Evolutionary conservation across 805 yeast genomes (phyloP).

Genomic region (Torulaspora delbrueckii): DNA sequence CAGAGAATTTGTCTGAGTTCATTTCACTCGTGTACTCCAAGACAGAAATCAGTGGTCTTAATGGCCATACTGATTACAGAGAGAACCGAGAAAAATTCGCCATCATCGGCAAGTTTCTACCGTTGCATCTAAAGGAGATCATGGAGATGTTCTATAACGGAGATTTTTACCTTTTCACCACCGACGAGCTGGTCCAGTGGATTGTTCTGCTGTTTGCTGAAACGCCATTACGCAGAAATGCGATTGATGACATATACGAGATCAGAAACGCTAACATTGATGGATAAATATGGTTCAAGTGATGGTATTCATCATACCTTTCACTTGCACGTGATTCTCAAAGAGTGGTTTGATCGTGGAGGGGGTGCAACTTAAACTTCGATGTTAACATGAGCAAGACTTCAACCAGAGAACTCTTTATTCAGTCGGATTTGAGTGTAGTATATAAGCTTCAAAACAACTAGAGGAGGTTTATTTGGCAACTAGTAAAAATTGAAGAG

Average conservation of each 20-base stretch:
- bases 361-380: not conserved
- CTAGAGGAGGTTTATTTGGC: not conserved
- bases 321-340: not conserved
- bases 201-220: conserved; percentile 40
- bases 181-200: conserved; percentile 37
- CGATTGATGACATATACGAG: conserved; percentile 38
- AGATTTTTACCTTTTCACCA: conserved; percentile 37
- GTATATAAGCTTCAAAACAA: no score
- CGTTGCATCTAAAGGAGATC: conserved; percentile 40
- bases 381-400: no score
- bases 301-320: not conserved
- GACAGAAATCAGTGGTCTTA: conserved; percentile 22
- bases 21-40: conserved; percentile 25
- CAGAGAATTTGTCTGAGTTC: conserved; percentile 30
- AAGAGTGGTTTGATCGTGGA: not conserved
- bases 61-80: conserved; percentile 18
- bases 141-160: conserved; percentile 40
- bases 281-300: not conserved
- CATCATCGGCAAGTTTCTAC: conserved; percentile 27
- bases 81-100: conserved; percentile 29
- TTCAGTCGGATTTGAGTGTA: no score
- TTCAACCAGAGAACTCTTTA: no score
- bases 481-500: not conserved
- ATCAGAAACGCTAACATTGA: conserved; percentile 46
- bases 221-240: conserved; percentile 34